phyloP scores from a whole-genome alignment of 2,329 filamentous ascomycete species.

The Phialemonium atrogriseum region DNA sequence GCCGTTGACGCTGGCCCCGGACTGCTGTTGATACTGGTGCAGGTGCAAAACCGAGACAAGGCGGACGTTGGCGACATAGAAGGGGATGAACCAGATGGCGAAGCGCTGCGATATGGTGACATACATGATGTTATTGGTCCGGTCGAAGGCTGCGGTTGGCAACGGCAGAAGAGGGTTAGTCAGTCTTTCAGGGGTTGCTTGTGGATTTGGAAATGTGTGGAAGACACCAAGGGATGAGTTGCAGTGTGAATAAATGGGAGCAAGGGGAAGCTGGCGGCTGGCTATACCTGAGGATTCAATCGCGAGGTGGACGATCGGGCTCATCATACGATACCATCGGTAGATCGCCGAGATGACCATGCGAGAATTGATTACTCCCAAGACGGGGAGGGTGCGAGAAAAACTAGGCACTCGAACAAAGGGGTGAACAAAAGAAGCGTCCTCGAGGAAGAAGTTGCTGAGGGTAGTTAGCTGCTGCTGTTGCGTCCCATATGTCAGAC shows the following conservation, averaged over 20 bases:
- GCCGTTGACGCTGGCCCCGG: not conserved
- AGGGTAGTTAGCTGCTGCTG: conserved; percentile 57
- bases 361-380: conserved; percentile 48
- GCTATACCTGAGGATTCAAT: conserved; percentile 50
- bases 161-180: no score
- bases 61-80: conserved; percentile 59
- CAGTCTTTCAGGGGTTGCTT: no score
- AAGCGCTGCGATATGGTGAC: conserved; percentile 68
- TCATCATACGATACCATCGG: conserved; percentile 73
- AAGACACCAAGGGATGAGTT: no score
- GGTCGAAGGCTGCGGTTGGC: conserved; percentile 50
- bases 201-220: no score
- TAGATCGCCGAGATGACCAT: conserved; percentile 63
- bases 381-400: conserved; percentile 29
- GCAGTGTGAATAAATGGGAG: no score
- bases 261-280: not conserved
- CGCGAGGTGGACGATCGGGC: conserved; percentile 59
- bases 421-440: conserved; percentile 69
- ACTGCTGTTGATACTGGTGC: conserved; percentile 25
- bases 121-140: conserved; percentile 59
- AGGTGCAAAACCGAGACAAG: conserved; percentile 63
- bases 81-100: conserved; percentile 67
- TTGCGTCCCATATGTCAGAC: conserved; percentile 59
- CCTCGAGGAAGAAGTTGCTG: conserved; percentile 62
- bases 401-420: conserved; percentile 63